Base-by-base conservation (phyloP, 2,329 filamentous ascomycete species). In the Penicillium sp. region DNA sequence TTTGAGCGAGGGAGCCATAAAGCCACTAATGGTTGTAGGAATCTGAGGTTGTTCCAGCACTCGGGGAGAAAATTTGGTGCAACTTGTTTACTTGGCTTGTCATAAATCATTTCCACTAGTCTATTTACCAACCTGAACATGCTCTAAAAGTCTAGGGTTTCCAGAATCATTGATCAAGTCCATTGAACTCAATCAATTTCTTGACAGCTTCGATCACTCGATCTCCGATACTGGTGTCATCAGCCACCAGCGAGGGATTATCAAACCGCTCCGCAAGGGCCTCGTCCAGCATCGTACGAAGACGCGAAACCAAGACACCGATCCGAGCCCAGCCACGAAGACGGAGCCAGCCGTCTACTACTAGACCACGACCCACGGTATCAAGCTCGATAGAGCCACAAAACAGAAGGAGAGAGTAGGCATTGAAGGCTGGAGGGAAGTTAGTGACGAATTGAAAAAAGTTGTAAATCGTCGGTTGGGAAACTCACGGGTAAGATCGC, bases 271-370 rank as follows among this genome's bases (percentile, higher is more conserved):
- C 81, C 54, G 89, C 89, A 66, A 99, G 83, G 57, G 95, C 81
- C 61, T 88, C 85, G 76, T 99, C 94, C 50, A 99, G 81, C 86
- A 97, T 90, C 54, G 86, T 86, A 59, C 94, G 83, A 62, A 99
- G 75, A 58, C 93, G 81, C 43, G 88, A 90, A 2, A 96, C 88
- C 62, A 99, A 74, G 11, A 97, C 93, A 29, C 93, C 94, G 59
- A 99, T 94, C 44, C 94, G 84, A 1, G 94, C 93, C 94, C 94
- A 99, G 1, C 94, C 94, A 22, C 91, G 83, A 31, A 99, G 77
- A 34, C 84, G 73, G 32, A 97, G 79, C 94, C 93, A 97, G 48
- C 91, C 92, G 74, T 97, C 94, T 3, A 99, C 90, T 3, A 97
- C 79, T 16, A 99, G 77, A 0, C 94, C 94, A 21, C 92, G 81